Percentiles rank a stretch among this genome's conserved stretches.
phyloP scores from a whole-genome alignment of 208 protist species.

The Angomonas desouzai region DNA sequence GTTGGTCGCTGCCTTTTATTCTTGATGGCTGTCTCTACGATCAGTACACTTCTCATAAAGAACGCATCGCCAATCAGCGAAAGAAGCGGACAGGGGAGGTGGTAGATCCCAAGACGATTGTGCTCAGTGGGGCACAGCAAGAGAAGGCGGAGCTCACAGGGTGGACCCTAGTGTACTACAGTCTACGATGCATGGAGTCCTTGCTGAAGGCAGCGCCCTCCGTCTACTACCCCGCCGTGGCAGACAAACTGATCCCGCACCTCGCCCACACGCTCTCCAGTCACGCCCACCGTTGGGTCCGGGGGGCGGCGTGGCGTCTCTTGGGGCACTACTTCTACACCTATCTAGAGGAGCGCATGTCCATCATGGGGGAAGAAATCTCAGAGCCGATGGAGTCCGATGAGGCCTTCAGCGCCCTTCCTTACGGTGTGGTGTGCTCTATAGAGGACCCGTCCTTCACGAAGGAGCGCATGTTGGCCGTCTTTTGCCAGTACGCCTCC shows the following conservation, averaged over 20 bases:
- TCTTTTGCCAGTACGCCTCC: conserved; percentile 12
- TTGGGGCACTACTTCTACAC: conserved; percentile 74
- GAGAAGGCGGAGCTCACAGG: conserved; percentile 59
- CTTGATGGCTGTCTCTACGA: conserved; percentile 63
- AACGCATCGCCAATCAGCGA: conserved; percentile 8
- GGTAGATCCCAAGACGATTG: conserved; percentile 13
- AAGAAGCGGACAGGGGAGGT: conserved; percentile 18
- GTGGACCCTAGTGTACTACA: conserved; percentile 81
- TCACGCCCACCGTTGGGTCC: conserved; percentile 86
- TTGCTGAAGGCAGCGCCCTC: conserved; percentile 42
- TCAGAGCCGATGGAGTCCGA: conserved; percentile 7
- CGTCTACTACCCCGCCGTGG: conserved; percentile 37
- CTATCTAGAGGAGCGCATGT: conserved; percentile 51
- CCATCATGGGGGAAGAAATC: conserved; percentile 42
- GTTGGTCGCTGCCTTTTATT: conserved; percentile 58
- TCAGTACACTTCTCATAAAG: conserved; percentile 32
- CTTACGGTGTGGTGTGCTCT: not conserved
- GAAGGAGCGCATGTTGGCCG: conserved; percentile 18
- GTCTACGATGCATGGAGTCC: conserved; percentile 65
- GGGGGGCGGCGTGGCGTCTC: conserved; percentile 58
- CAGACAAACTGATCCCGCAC: not conserved
- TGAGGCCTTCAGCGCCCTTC: not conserved
- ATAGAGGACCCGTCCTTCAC: not conserved
- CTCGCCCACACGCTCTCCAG: conserved; percentile 31
- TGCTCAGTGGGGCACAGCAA: conserved; percentile 24